These are phyloP conservation scores for Rosa hybrid DNA, from an alignment of 331 rosid species.

Conservation along the genomic window DNA sequence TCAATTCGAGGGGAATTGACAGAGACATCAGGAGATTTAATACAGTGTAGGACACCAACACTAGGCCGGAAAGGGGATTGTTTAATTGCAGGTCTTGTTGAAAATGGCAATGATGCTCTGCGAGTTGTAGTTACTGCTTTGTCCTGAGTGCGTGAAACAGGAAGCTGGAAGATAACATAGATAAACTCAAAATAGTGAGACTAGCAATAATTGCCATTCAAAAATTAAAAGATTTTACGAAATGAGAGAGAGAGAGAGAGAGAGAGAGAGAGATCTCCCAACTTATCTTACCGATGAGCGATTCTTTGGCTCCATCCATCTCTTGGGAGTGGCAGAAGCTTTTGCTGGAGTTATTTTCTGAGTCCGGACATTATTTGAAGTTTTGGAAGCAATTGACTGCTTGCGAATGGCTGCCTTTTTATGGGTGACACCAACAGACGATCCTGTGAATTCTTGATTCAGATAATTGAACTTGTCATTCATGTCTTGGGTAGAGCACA, in stretches of 20 bases:
- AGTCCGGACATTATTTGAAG: conserved; percentile 43
- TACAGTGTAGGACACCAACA: conserved; percentile 46
- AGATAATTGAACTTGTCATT: conserved; percentile 54
- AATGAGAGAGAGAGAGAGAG: conserved; percentile 18
- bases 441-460: conserved; percentile 49
- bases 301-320: conserved; percentile 52
- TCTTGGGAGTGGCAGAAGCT: conserved; percentile 52
- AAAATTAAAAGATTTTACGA: neutral
- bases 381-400: conserved; percentile 51
- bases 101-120: conserved; percentile 84
- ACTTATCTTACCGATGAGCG: conserved; percentile 52
- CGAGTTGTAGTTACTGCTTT: conserved; percentile 54
- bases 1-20: conserved; percentile 98
- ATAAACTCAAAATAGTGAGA: conserved; percentile 23
- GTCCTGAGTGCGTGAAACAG: conserved; percentile 41
- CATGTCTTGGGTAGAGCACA: conserved; percentile 70
- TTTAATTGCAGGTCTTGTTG: conserved; percentile 42
- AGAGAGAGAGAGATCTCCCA: conserved; percentile 23
- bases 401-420: conserved; percentile 48
- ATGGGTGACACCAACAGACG: conserved; percentile 39
- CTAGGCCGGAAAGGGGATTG: conserved; percentile 43
- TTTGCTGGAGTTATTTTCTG: conserved; percentile 43
- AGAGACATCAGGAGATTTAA: conserved; percentile 79
- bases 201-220: conserved; percentile 19
- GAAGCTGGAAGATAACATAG: conserved; percentile 50